Evolutionary conservation across 371 early-diverging fungal genomes (phyloP), one percentile per base, ranked within the genome.

Genomic region (Mortierella sp.): DNA sequence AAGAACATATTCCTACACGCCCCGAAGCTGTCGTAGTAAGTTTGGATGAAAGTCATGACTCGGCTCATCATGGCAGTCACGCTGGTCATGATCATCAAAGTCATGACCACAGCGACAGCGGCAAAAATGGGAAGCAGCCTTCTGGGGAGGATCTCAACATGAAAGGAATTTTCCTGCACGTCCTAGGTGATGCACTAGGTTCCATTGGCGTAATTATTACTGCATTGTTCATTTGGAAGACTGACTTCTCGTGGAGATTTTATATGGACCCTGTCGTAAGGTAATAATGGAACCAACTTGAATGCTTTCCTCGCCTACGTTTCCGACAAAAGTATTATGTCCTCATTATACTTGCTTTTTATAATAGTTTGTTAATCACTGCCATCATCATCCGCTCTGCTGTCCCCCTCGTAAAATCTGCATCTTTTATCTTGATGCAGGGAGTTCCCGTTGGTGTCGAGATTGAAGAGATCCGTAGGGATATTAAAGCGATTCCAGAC

Each of bases 101-200:
- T 28, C 85, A 84, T 57, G 69, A 79, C n/a, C 87, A 90, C 63
- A 72, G 73, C n/a, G 84, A 87, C 72, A 59, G 68, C 10, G 83
- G 83, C 65, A 70, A 74, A 36, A 84, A 88, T 43, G 65, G 75
- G 40, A 61, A 67, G 28, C 28, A 65, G 47, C 58, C 72, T 16
- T 63, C 69, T 1, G 82, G 86, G 45, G 87, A 92, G 3, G 90
- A 92, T 66, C 84, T 96, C 45, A 96, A 97, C 84, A 96, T 97
- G 96, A 92, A 88, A 61, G 97, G 97, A 48, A 94, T 98, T 22
- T 97, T 97, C 84, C 87, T 98, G 47, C 98, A 99, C 85, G 95
- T 97, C 32, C 77, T 97, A 28, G 98, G 99, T 45, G 99, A 99
- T 85, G 93, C 96, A 11, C 86, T 98, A n/a, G 97, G 96, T 40